Conservation (phyloP, 1,284 basidiomycete species). For the Microbotryum violaceum region DNA sequence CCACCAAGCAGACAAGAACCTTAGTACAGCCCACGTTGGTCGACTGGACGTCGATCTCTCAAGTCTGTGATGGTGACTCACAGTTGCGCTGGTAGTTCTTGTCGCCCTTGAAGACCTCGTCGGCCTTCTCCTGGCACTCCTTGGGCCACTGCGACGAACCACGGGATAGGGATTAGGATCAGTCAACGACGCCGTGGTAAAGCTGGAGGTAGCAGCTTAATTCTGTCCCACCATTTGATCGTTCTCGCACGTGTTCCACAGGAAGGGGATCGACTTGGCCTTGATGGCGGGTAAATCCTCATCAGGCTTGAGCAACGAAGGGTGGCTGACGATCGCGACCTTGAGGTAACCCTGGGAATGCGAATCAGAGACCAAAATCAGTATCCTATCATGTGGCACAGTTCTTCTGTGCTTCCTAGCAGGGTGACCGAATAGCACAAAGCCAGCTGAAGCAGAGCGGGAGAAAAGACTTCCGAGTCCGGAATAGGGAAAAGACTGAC, state of each 20-base stretch:
- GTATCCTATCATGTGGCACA: too few relatives aligned
- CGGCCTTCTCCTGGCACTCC: conserved; percentile 31
- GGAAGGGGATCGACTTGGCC: conserved; percentile 35
- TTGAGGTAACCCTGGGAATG: too few relatives aligned
- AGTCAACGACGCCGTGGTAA: background rate
- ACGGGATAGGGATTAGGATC: background rate
- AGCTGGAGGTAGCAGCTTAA: background rate
- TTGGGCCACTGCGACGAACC: background rate
- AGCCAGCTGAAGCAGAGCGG: too few relatives aligned
- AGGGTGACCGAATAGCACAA: too few relatives aligned
- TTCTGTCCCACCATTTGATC: conserved; percentile 31
- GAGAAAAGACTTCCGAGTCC: too few relatives aligned
- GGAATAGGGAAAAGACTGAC: too few relatives aligned
- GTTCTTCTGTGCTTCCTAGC: too few relatives aligned
- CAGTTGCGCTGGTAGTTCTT: conserved; percentile 54
- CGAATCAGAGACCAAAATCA: too few relatives aligned
- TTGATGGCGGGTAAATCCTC: conserved; percentile 48
- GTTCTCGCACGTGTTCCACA: conserved; percentile 39
- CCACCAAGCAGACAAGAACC: too few relatives aligned
- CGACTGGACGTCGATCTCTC: background rate
- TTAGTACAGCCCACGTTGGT: background rate
- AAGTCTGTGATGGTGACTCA: conserved; percentile 16
- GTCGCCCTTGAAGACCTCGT: conserved; percentile 50
- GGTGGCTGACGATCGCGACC: conserved; percentile 54
- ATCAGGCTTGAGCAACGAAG: conserved; percentile 57